These are phyloP conservation scores for Sporothrix curviconia DNA, from an alignment of 2,329 filamentous ascomycete genomes.

Conservation along the genomic window DNA sequence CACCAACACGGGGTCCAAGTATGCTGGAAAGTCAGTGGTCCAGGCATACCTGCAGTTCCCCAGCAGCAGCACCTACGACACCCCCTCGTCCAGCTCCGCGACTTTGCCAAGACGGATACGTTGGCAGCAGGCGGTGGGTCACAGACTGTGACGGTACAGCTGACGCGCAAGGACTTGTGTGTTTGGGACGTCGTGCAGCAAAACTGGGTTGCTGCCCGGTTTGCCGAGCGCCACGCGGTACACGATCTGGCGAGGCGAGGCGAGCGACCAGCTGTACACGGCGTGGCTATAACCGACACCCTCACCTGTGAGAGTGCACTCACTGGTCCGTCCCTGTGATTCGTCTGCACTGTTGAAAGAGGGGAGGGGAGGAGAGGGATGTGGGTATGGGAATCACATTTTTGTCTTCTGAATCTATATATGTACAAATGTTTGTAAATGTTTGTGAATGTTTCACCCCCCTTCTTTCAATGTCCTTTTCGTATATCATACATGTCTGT, in stretches of 20 bases:
- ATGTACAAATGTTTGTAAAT: no score
- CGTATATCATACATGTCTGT: conserved; percentile 7
- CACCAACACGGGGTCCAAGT: conserved; percentile 38
- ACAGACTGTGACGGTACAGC: conserved; percentile 27
- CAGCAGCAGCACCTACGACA: conserved; percentile 23
- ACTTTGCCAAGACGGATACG: conserved; percentile 30
- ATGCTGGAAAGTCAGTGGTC: conserved; percentile 25
- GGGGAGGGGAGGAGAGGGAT: no score
- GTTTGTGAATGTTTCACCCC: no score
- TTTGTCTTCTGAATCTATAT: no score
- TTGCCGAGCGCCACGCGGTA: conserved; percentile 30
- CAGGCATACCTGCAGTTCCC: conserved; percentile 32
- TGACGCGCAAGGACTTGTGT: conserved; percentile 39
- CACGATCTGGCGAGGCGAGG: conserved; percentile 39
- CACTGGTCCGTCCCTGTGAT: conserved; percentile 29
- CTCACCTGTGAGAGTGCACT: conserved; percentile 30
- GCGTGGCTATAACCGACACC: conserved; percentile 37
- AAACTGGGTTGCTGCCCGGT: conserved; percentile 43
- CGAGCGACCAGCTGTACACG: conserved; percentile 33
- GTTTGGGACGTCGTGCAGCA: conserved; percentile 43
- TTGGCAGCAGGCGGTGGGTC: conserved; percentile 26
- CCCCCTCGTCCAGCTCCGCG: conserved; percentile 31
- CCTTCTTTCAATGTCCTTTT: not conserved
- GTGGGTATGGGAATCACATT: no score
- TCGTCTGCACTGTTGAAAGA: no score